Conservation (phyloP, 225 moss, liverwort and hornwort species). For the Physcomitrium patens region DNA sequence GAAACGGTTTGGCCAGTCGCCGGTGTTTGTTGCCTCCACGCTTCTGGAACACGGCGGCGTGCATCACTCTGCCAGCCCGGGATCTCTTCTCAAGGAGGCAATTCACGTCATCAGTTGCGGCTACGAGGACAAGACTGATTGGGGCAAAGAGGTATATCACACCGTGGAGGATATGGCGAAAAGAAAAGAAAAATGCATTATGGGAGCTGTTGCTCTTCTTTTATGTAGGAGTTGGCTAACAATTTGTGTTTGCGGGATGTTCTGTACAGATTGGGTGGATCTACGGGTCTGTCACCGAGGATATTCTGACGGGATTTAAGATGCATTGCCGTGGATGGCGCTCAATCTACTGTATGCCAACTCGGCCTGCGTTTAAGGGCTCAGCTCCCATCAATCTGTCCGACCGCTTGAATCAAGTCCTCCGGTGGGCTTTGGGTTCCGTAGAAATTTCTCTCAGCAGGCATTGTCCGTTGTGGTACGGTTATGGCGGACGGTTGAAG, state of each 20-base stretch:
- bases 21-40: constrained; percentile 87
- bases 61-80: constrained; percentile 78
- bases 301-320: constrained; percentile 93
- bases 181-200: no score
- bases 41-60: constrained; percentile 85
- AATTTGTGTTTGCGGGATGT: not conserved
- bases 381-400: constrained; percentile 93
- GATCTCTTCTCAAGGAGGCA: constrained; percentile 83
- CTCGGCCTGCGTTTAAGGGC: constrained; percentile 84
- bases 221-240: not conserved
- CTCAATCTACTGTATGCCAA: constrained; percentile 93
- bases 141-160: constrained; percentile 78
- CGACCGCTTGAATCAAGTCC: constrained; percentile 87
- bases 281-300: constrained; percentile 93
- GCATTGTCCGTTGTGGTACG: constrained; percentile 94
- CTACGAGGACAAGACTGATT: constrained; percentile 91
- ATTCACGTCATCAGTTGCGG: constrained; percentile 97
- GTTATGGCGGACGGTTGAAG: constrained; percentile 74
- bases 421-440: constrained; percentile 73
- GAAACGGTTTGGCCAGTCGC: constrained; percentile 90
- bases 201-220: not conserved
- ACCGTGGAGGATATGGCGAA: not conserved
- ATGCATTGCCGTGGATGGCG: constrained; percentile 97
- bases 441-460: constrained; percentile 75
- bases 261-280: constrained; percentile 84